Evolutionary conservation across 2,329 filamentous ascomycete genomes (phyloP), one percentile per base, ranked within the genome.

Genomic region (Colletotrichum ledebouriae): DNA sequence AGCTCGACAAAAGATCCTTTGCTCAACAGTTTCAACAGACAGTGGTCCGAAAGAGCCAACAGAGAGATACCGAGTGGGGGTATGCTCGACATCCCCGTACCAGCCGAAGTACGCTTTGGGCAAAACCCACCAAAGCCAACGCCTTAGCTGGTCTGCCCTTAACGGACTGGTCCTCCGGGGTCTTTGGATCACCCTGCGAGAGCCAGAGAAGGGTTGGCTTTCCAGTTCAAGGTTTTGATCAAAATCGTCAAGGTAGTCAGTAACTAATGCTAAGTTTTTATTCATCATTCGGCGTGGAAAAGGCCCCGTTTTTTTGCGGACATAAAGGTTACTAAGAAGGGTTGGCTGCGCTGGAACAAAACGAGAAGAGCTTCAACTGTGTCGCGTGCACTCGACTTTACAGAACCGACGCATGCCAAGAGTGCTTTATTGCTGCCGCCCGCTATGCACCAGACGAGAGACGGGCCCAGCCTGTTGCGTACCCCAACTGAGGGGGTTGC

Each of bases 361-460:
- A n/a, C 33, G 29, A 39, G 15, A 49, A 34, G 50, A 46, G 62
- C 37, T 22, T 52, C 46, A 42, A 22, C 25, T 41, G 63, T 69
- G 68, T 69, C 64, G 68, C 68, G 64, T 70, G 64, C 65, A 52
- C 25, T 49, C 47, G n/a, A 47, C 39, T 15, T 52, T 29, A 47
- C 53, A 29, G 41, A 58, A 42, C 59, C 58, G 46, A 41, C 58
- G 53, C 56, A 56, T 42, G 56, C 64, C 64, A 59, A 55, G 58
- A 12, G 6, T 49, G 39, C 47, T 33, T 37, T 41, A 55, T 33
- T 34, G 33, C 34, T 50, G 29, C 25, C 13, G 17, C 6, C 25
- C 33, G 7, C 25, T 12, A 39, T 25, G n/a, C 41, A 29, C 46
- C 33, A 37, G 29, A 47, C 39, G 20, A 29, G 42, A 44, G 10